A percentile compares a stretch with the other conserved stretches of the same genome.
Evolutionary conservation across 2,329 filamentous ascomycete species (phyloP).

Genomic region (Cladophialophora bantiana): DNA sequence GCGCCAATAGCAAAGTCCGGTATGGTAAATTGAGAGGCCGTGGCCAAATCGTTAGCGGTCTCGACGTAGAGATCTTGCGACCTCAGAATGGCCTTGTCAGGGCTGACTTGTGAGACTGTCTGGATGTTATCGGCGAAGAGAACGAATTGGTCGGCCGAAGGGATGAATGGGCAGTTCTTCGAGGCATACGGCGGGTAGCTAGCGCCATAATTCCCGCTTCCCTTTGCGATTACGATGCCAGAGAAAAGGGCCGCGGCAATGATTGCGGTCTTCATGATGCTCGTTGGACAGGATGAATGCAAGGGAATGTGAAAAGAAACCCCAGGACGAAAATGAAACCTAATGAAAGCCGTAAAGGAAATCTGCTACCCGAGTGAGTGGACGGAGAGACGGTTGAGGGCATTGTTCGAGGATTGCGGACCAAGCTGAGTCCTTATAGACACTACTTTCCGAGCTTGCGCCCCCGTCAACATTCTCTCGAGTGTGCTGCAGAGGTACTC

Average conservation of each 20-base stretch:
- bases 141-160: conserved; percentile 8
- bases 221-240: conserved; percentile 8
- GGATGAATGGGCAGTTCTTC: conserved; percentile 7
- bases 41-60: conserved; percentile 8
- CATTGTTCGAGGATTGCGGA: neutral
- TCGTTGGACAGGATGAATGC: neutral
- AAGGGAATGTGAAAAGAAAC: conserved; percentile 6
- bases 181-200: neutral
- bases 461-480: neutral
- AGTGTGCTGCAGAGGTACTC: neutral
- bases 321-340: neutral
- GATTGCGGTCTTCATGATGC: conserved; percentile 14
- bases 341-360: conserved; percentile 17
- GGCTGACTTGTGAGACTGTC: neutral
- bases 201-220: neutral
- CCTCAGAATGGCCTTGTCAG: conserved; percentile 9
- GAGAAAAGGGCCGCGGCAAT: conserved; percentile 12
- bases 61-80: conserved; percentile 15
- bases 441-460: neutral
- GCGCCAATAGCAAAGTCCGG: conserved; percentile 5
- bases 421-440: neutral
- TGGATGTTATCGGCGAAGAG: conserved; percentile 21
- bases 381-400: conserved; percentile 11
- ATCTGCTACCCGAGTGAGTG: conserved; percentile 11
- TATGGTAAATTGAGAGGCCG: conserved; percentile 12